A percentile compares a stretch with the other conserved stretches of the same genome.
Evolutionary conservation across 441 rosid genomes (phyloP).

Genomic region (Populus hybrid): DNA sequence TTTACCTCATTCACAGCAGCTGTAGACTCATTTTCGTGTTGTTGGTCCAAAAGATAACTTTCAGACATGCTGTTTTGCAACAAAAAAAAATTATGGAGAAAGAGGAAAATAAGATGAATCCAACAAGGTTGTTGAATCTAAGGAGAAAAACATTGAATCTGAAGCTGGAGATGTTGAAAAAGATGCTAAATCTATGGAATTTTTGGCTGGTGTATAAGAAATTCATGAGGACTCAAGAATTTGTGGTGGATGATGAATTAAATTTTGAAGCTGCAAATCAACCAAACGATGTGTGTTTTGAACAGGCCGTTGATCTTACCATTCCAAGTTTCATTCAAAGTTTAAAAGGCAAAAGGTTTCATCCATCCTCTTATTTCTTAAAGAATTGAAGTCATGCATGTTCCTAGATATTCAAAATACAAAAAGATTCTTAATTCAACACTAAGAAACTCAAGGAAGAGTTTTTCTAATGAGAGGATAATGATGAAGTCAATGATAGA

Average conservation of each 20-base stretch:
- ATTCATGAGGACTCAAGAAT: neutral
- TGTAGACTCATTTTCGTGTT: neutral
- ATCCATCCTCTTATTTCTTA: neutral
- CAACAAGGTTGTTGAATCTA: neutral
- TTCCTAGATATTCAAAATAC: neutral
- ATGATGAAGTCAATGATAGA: neutral
- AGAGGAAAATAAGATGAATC: neutral
- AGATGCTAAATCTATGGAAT: neutral
- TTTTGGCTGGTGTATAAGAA: neutral
- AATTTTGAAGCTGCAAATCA: neutral
- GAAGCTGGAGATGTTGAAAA: neutral
- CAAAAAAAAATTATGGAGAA: neutral
- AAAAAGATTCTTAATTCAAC: neutral
- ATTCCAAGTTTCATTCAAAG: neutral
- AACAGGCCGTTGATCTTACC: neutral
- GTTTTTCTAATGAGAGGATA: neutral
- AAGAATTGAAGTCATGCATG: neutral
- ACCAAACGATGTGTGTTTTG: neutral
- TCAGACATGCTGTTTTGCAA: neutral
- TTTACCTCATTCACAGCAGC: neutral
- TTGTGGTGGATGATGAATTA: neutral
- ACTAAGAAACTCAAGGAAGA: neutral
- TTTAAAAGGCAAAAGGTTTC: neutral
- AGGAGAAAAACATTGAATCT: neutral
- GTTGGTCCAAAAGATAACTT: neutral